Percentiles rank a stretch among this genome's conserved stretches.
Evolutionary conservation across 2,329 filamentous ascomycete genomes (phyloP).

Genomic region (Arthrinium phaeospermum): DNA sequence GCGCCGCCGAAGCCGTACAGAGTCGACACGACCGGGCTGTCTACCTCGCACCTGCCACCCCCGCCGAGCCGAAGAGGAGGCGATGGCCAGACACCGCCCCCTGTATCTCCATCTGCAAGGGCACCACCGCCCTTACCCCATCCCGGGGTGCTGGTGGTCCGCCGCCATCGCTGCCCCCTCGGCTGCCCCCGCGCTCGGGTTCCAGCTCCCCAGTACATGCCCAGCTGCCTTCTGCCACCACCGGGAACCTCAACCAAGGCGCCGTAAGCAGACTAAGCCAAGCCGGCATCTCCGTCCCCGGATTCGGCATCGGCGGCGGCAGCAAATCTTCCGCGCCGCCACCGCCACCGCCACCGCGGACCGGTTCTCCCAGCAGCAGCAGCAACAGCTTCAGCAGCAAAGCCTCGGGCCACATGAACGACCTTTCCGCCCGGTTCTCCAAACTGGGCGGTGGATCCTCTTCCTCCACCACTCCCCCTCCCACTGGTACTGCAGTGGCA

Average conservation of each 20-base stretch:
- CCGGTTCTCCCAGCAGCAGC: conserved; percentile 24
- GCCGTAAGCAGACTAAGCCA: conserved; percentile 71
- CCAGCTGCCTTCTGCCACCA: conserved; percentile 19
- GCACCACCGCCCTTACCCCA: conserved; percentile 36
- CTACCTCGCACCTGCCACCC: conserved; percentile 71
- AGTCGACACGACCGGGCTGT: conserved; percentile 72
- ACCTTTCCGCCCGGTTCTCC: conserved; percentile 72
- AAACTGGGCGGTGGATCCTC: conserved; percentile 48
- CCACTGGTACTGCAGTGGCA: conserved; percentile 16
- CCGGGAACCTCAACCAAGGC: conserved; percentile 52
- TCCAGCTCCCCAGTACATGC: conserved; percentile 46
- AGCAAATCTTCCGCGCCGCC: conserved; percentile 29
- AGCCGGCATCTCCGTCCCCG: conserved; percentile 80
- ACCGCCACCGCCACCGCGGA: conserved; percentile 36
- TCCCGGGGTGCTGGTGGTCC: conserved; percentile 26
- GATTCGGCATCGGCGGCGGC: conserved; percentile 69
- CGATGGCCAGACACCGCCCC: conserved; percentile 38
- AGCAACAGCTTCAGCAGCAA: conserved; percentile 16
- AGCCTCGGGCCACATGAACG: conserved; percentile 58
- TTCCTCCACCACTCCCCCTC: conserved; percentile 25
- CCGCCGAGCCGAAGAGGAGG: conserved; percentile 65
- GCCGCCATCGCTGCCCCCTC: conserved; percentile 67
- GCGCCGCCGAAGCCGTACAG: conserved; percentile 69
- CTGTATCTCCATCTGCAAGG: conserved; percentile 36
- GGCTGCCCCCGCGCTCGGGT: conserved; percentile 69